Percentiles rank a stretch among this genome's conserved stretches.
Conservation (phyloP, 2,329 filamentous ascomycete species). For the Dactylonectria macrodidyma region DNA sequence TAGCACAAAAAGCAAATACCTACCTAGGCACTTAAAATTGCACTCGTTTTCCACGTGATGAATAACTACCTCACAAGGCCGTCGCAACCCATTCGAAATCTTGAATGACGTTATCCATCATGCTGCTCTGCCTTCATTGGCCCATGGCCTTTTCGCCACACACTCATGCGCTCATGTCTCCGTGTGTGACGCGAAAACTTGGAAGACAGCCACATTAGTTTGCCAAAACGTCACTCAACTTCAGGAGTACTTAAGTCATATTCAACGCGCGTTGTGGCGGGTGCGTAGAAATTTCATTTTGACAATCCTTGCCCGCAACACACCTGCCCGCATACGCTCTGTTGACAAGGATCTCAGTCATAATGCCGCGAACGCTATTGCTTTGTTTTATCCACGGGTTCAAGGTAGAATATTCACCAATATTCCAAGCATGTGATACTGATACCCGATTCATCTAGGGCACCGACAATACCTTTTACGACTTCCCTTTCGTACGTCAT, state of each 20-base stretch:
- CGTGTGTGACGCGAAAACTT: constrained; percentile 46
- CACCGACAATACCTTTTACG: constrained; percentile 77
- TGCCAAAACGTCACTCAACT: constrained; percentile 40
- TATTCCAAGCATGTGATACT: neutral
- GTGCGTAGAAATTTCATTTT: neutral
- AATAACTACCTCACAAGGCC: neutral
- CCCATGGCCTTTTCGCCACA: constrained; percentile 39
- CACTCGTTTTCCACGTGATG: constrained; percentile 14
- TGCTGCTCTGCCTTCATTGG: constrained; percentile 30
- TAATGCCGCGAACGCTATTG: constrained; percentile 70
- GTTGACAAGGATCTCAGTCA: neutral
- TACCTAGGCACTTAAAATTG: too few species aligned
- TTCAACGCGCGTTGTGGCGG: neutral
- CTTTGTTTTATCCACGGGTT: constrained; percentile 85
- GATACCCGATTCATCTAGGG: constrained; percentile 61
- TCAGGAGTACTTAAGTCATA: neutral
- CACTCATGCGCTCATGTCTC: constrained; percentile 16
- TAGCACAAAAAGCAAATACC: too few species aligned
- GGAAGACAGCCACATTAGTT: constrained; percentile 32
- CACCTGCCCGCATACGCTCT: neutral
- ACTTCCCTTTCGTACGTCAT: constrained; percentile 69
- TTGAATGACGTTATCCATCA: constrained; percentile 39
- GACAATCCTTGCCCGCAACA: neutral
- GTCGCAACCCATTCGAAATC: neutral
- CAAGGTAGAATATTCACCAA: constrained; percentile 57